phyloP scores from a whole-genome alignment of 2,329 filamentous ascomycete species.

The Colletotrichum simmondsii region DNA sequence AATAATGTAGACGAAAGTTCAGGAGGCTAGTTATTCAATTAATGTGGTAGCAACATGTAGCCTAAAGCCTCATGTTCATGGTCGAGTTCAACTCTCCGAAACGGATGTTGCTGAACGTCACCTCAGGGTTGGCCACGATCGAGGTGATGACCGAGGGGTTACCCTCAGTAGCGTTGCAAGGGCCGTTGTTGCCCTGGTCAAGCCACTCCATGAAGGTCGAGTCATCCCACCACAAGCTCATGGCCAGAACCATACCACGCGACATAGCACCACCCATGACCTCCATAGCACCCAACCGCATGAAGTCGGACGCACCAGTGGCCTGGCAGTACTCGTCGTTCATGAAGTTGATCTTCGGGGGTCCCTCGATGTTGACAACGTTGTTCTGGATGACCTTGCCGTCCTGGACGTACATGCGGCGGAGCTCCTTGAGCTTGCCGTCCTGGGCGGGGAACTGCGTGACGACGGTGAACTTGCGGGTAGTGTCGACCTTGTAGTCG shows the following conservation, averaged over 20 bases:
- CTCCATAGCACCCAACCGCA: conserved; percentile 49
- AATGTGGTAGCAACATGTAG: not conserved
- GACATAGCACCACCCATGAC: conserved; percentile 55
- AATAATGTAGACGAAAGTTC: too few relatives aligned
- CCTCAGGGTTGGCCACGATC: conserved; percentile 57
- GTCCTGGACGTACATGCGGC: conserved; percentile 60
- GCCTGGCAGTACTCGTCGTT: conserved; percentile 41
- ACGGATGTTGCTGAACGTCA: conserved; percentile 67
- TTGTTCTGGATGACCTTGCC: conserved; percentile 56
- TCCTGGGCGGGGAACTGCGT: conserved; percentile 53
- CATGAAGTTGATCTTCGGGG: conserved; percentile 41
- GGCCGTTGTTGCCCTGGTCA: conserved; percentile 60
- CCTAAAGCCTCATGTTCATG: conserved; percentile 11
- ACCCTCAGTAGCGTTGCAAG: conserved; percentile 65
- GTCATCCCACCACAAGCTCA: conserved; percentile 67
- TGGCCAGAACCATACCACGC: conserved; percentile 63
- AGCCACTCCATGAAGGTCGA: conserved; percentile 67
- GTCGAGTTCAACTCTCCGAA: conserved; percentile 63
- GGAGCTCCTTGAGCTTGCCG: conserved; percentile 55
- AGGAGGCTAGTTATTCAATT: not conserved
- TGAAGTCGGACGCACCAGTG: conserved; percentile 39
- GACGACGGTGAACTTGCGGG: conserved; percentile 47
- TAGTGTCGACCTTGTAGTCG: conserved; percentile 40
- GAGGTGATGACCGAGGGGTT: conserved; percentile 58
- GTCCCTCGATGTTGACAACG: conserved; percentile 37